Evolutionary conservation across 768 basidiomycete species (phyloP), one percentile per base, ranked within the genome.

Genomic region (Trichaptum fuscoviolaceum): DNA sequence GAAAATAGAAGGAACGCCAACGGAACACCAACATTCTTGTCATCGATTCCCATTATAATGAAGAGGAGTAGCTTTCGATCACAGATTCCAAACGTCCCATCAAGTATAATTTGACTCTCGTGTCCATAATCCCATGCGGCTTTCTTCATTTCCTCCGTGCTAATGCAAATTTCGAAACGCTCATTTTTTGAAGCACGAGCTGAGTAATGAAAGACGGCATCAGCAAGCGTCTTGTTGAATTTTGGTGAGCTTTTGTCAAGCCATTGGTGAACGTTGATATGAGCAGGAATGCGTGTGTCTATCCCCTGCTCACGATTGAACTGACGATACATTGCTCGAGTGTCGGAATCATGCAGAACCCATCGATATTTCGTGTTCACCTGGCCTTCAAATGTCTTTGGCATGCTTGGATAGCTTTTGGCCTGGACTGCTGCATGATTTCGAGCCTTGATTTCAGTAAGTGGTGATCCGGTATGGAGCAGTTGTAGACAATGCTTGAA

Each of bases 31-130:
- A 70, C 65, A 0, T 69, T 59, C 7, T 67, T 62, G 7, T 75
- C 70, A 64, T 80, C 73, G 10, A 78, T 34, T 1, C 70, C 79
- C 71, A 80, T 71, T 5, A 73, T 69, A 67, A 80, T 78, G 15
- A 71, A 71, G 2, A 79, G 72, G 4, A 78, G 73, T 62, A 66
- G 68, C 67, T 63, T 67, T 66, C 66, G 30, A 27, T 58, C 61
- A 35, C 69, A 71, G 18, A 73, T 35, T 0, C 73, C 71, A 58
- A 73, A 73, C 7, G 73, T 73, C 9, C 71, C 68, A 63, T 73
- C 73, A 12, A 74, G 64, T 42, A 73, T 66, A 25, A 74, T 58
- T 65, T 73, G 72, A 8, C 59, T 63, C 6, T 52, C 36, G 52
- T 74, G 73, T 24, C 66, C 65, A 58, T 71, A 70, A 58, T 64